Conservation (phyloP, 257 asterid genomes). For the Plantago major region DNA sequence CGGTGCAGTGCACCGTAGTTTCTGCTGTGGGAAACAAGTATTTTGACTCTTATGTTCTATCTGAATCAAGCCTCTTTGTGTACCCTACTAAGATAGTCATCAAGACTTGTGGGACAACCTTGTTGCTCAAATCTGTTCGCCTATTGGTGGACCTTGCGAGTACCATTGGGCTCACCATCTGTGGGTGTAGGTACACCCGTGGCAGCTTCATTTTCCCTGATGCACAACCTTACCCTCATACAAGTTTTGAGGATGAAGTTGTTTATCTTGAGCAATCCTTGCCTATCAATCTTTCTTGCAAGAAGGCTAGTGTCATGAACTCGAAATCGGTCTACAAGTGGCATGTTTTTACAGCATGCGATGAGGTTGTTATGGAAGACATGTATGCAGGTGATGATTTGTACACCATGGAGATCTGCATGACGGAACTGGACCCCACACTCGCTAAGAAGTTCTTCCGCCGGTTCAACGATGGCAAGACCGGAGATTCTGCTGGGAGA, state of each 20-base stretch:
- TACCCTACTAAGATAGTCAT: slow-evolving; percentile 81
- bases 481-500: slow-evolving; percentile 63
- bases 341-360: slow-evolving; percentile 78
- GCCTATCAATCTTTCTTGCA: slow-evolving; percentile 43
- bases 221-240: slow-evolving; percentile 79
- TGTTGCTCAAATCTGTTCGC: slow-evolving; percentile 65
- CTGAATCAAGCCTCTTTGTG: slow-evolving; percentile 81
- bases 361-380: slow-evolving; percentile 21
- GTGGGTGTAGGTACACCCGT: slow-evolving; percentile 83
- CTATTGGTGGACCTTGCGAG: slow-evolving; percentile 49
- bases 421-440: slow-evolving; percentile 77
- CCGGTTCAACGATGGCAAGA: slow-evolving; percentile 42
- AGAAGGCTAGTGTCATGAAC: slow-evolving; percentile 58
- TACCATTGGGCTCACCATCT: slow-evolving; percentile 50
- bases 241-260: slow-evolving; percentile 70
- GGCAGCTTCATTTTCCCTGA: slow-evolving; percentile 91
- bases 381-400: slow-evolving; percentile 22
- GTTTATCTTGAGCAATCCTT: slow-evolving; percentile 46
- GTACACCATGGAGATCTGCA: slow-evolving; percentile 77
- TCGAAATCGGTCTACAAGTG: slow-evolving; percentile 68
- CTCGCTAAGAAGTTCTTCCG: slow-evolving; percentile 65
- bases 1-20: slow-evolving; percentile 91
- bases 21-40: slow-evolving; percentile 73
- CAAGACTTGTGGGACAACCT: slow-evolving; percentile 97
- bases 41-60: slow-evolving; percentile 79